Conservation (phyloP, 768 basidiomycete genomes). For the Mrakia gelida region DNA sequence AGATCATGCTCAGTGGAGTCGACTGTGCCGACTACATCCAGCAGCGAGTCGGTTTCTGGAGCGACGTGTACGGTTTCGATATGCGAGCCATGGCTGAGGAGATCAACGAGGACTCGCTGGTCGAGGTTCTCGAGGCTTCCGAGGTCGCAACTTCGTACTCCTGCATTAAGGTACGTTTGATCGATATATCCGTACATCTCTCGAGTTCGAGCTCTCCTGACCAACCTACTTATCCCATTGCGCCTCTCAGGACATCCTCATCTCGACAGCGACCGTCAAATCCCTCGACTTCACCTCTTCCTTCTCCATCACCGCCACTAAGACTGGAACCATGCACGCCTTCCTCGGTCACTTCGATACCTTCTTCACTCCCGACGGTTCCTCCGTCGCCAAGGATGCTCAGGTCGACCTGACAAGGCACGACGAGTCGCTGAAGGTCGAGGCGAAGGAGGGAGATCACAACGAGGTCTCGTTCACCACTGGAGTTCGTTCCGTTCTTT, state of each 20-base stretch:
- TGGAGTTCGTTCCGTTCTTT: conserved; percentile 45
- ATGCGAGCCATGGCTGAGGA: conserved; percentile 72
- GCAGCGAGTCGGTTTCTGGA: conserved; percentile 85
- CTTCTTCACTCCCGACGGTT: conserved; percentile 69
- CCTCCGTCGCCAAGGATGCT: conserved; percentile 53
- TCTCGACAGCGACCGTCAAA: conserved; percentile 59
- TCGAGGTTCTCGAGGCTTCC: conserved; percentile 69
- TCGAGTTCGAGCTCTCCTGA: background rate
- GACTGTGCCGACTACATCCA: conserved; percentile 69
- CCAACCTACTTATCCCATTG: background rate
- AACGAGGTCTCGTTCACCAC: conserved; percentile 62
- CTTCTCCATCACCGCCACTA: conserved; percentile 63
- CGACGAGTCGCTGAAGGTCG: conserved; percentile 36
- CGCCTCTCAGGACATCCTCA: conserved; percentile 64
- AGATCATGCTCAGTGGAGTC: conserved; percentile 77
- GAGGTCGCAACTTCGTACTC: conserved; percentile 61
- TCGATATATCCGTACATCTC: background rate
- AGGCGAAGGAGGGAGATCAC: conserved; percentile 37
- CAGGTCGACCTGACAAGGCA: conserved; percentile 51
- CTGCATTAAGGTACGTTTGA: conserved; percentile 61
- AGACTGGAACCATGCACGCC: conserved; percentile 62
- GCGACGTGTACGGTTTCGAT: conserved; percentile 92
- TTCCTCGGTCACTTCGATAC: conserved; percentile 93
- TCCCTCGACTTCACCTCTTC: conserved; percentile 75
- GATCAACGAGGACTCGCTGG: conserved; percentile 72